phyloP scores from a whole-genome alignment of 345 rosid genomes.

The Salix caprea region DNA sequence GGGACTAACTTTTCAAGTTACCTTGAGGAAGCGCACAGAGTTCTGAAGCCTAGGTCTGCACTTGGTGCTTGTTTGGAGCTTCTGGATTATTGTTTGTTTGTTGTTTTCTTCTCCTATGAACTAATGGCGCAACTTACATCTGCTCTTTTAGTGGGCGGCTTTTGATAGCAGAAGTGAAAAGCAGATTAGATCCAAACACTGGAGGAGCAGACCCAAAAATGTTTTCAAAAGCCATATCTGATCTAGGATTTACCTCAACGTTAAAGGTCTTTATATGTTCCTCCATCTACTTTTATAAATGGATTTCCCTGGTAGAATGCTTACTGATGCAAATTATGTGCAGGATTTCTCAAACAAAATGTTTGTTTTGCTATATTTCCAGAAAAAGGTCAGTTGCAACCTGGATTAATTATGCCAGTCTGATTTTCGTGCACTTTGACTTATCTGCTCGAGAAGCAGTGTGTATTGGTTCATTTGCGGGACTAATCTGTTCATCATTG shows the following conservation, averaged over 20 bases:
- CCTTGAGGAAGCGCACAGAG: slow-evolving; percentile 77
- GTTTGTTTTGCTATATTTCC: slow-evolving; percentile 71
- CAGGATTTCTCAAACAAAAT: slow-evolving; percentile 91
- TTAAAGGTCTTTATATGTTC: slow-evolving; percentile 41
- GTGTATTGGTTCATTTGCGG: neutral
- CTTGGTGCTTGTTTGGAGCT: slow-evolving; percentile 3
- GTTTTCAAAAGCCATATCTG: slow-evolving; percentile 65
- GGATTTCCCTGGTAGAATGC: neutral
- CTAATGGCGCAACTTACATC: neutral
- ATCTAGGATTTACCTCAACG: slow-evolving; percentile 61
- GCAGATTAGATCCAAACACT: slow-evolving; percentile 85
- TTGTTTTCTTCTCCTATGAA: neutral
- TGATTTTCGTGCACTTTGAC: neutral
- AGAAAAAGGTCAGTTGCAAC: slow-evolving; percentile 58
- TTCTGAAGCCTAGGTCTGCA: slow-evolving; percentile 78
- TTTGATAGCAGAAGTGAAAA: slow-evolving; percentile 92
- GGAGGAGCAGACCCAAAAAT: slow-evolving; percentile 83
- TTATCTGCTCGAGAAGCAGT: neutral
- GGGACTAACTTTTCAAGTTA: slow-evolving; percentile 76
- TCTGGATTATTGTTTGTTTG: neutral
- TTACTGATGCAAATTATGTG: slow-evolving; percentile 4
- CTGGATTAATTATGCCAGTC: neutral
- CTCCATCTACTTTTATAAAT: neutral
- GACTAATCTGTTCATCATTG: neutral
- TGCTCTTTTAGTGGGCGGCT: slow-evolving; percentile 70